Conservation (phyloP, 2,329 filamentous ascomycete genomes). For the Penicillium sp. region DNA sequence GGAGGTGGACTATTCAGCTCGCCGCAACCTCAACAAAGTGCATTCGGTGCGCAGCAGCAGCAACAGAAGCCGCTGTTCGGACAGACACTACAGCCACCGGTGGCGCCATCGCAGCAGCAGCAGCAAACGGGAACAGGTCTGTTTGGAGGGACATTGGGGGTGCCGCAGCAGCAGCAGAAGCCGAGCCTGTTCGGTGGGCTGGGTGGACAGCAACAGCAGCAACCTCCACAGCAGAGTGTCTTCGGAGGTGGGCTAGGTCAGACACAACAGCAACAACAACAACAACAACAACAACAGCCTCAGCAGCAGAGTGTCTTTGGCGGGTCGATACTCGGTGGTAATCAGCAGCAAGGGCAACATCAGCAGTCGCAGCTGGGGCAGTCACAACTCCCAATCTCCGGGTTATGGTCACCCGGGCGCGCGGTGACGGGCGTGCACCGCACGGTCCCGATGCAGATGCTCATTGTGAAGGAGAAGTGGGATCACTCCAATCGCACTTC, state of each 20-base stretch:
- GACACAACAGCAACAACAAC: conserved; percentile 23
- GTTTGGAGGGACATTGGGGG: conserved; percentile 29
- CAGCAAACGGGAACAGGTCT: conserved; percentile 24
- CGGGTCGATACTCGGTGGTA: conserved; percentile 33
- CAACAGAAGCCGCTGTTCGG: conserved; percentile 38
- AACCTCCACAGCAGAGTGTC: conserved; percentile 26
- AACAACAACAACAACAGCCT: conserved; percentile 49
- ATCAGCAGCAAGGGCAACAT: conserved; percentile 34
- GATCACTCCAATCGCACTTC: conserved; percentile 57
- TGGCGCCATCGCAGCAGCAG: conserved; percentile 26
- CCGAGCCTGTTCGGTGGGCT: conserved; percentile 34
- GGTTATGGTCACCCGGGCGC: conserved; percentile 50
- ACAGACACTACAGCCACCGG: conserved; percentile 24
- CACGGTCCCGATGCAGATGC: conserved; percentile 64
- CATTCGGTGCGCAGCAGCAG: conserved; percentile 11
- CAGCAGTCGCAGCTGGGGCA: conserved; percentile 47
- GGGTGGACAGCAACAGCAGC: conserved; percentile 30
- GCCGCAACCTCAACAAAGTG: conserved; percentile 22
- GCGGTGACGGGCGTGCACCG: conserved; percentile 59
- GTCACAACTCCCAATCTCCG: conserved; percentile 45
- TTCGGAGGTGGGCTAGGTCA: conserved; percentile 32
- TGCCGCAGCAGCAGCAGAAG: conserved; percentile 31
- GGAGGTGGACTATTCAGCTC: conserved; percentile 34
- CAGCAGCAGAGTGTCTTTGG: conserved; percentile 34
- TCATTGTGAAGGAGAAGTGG: conserved; percentile 67